Conservation (phyloP, 306 rosid species). For the Cicer pinnatifidum region DNA sequence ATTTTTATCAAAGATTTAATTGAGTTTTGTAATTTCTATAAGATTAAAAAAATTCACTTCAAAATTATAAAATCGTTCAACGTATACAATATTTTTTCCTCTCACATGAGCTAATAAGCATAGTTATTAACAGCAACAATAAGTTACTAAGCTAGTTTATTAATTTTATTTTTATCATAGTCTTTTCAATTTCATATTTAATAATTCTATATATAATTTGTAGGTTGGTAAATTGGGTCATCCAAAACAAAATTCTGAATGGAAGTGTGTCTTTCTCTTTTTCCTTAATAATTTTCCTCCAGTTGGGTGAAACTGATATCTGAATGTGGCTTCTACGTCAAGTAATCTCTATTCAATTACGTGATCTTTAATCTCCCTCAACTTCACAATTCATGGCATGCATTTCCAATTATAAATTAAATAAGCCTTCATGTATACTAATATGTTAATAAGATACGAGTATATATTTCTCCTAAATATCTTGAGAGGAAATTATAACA, state of each 20-base stretch:
- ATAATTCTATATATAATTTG: background rate
- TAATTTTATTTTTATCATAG: background rate
- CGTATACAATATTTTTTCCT: no score
- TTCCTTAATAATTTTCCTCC: background rate
- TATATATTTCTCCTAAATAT: background rate
- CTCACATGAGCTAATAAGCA: no score
- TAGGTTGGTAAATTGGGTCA: background rate
- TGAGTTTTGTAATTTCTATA: no score
- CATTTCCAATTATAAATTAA: background rate
- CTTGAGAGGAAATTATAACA: background rate
- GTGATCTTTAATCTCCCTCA: constrained; percentile 9
- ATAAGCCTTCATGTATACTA: background rate
- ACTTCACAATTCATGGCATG: constrained; percentile 1
- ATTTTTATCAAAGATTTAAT: no score
- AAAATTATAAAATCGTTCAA: no score
- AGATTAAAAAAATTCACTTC: no score
- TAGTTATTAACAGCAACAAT: no score
- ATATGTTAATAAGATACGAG: background rate
- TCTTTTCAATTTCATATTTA: background rate
- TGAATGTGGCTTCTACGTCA: constrained; percentile 3
- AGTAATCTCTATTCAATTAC: constrained; percentile 7
- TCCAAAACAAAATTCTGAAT: background rate
- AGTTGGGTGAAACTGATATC: background rate
- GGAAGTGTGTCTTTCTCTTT: background rate
- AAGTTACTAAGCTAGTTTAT: no score